Percentiles rank a stretch among this genome's conserved stretches.
phyloP scores from a whole-genome alignment of 352 stramenopile species.

The Globisporangium polare region DNA sequence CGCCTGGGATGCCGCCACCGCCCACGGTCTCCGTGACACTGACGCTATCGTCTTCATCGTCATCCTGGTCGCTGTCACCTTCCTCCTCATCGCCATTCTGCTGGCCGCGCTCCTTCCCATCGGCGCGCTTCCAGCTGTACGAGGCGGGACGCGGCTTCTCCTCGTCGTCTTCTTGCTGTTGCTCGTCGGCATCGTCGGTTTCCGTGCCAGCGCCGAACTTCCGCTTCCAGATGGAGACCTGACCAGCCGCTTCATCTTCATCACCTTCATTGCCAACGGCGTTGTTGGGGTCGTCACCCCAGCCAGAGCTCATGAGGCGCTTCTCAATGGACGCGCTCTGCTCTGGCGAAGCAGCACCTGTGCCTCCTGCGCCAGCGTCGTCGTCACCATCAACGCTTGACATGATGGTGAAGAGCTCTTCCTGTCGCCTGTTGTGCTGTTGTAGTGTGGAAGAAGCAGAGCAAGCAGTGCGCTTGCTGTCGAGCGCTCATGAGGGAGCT shows the following conservation, averaged over 20 bases:
- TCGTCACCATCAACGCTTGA: slow-evolving; percentile 5
- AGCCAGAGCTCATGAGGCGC: slow-evolving; percentile 20
- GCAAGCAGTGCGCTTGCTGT: background rate
- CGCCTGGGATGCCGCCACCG: background rate
- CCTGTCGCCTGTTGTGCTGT: background rate
- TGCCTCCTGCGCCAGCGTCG: background rate
- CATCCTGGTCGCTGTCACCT: slow-evolving; percentile 20
- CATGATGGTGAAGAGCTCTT: slow-evolving; percentile 5
- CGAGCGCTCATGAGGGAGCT: background rate
- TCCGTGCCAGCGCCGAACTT: slow-evolving; percentile 15
- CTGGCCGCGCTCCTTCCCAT: slow-evolving; percentile 32
- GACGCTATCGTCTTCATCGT: slow-evolving; percentile 18
- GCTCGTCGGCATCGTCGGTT: slow-evolving; percentile 17
- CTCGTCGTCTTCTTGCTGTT: slow-evolving; percentile 20
- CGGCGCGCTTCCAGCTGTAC: slow-evolving; percentile 69
- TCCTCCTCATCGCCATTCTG: slow-evolving; percentile 25
- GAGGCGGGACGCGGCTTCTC: slow-evolving; percentile 11
- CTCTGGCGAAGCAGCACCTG: background rate
- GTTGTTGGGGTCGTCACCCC: slow-evolving; percentile 19
- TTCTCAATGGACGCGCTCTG: slow-evolving; percentile 11
- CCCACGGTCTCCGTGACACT: background rate
- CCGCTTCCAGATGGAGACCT: slow-evolving; percentile 12
- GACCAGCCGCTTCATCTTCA: slow-evolving; percentile 12
- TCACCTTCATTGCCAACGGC: background rate
- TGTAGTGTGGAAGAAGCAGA: background rate